Evolutionary conservation across 1,284 basidiomycete species (phyloP).

Genomic region (Sphagnurus paluster): DNA sequence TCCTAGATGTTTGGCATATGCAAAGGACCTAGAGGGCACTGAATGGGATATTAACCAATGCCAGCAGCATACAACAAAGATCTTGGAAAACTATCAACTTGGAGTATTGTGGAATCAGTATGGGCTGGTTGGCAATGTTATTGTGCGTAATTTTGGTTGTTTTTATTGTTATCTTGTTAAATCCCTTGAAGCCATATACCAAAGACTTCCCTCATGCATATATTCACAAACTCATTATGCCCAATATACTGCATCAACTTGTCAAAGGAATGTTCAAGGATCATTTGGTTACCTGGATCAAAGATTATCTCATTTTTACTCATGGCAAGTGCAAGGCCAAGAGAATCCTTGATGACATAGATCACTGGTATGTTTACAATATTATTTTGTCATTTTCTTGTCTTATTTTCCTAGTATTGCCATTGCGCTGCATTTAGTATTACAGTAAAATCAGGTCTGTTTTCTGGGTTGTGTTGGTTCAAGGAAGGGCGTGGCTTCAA

Average conservation of each 20-base stretch:
- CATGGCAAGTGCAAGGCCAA: slow-evolving; percentile 14
- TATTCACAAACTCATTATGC: slow-evolving; percentile 31
- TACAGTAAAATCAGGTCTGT: too few relatives aligned
- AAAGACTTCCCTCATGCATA: slow-evolving; percentile 30
- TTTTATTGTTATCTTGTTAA: slow-evolving; percentile 22
- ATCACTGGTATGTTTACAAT: slow-evolving; percentile 25
- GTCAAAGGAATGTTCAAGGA: slow-evolving; percentile 37
- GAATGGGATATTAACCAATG: neutral
- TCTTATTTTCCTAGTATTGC: too few relatives aligned
- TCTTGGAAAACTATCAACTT: slow-evolving; percentile 9
- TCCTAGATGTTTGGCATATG: slow-evolving; percentile 8
- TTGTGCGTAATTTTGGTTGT: slow-evolving; percentile 12
- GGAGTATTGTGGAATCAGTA: slow-evolving; percentile 23
- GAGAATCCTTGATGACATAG: slow-evolving; percentile 28
- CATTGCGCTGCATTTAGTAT: too few relatives aligned
- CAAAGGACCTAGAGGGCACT: slow-evolving; percentile 3
- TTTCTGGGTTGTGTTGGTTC: too few relatives aligned
- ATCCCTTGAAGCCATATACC: slow-evolving; percentile 33
- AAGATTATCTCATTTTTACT: slow-evolving; percentile 18
- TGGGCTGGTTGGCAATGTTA: slow-evolving; percentile 20
- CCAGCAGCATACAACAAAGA: slow-evolving; percentile 10
- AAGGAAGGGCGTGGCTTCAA: slow-evolving; percentile 30
- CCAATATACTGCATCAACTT: slow-evolving; percentile 36
- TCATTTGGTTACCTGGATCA: slow-evolving; percentile 30
- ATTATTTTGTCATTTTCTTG: too few relatives aligned